Evolutionary conservation across 1,284 basidiomycete species (phyloP).

Genomic region (Meira nashicola): DNA sequence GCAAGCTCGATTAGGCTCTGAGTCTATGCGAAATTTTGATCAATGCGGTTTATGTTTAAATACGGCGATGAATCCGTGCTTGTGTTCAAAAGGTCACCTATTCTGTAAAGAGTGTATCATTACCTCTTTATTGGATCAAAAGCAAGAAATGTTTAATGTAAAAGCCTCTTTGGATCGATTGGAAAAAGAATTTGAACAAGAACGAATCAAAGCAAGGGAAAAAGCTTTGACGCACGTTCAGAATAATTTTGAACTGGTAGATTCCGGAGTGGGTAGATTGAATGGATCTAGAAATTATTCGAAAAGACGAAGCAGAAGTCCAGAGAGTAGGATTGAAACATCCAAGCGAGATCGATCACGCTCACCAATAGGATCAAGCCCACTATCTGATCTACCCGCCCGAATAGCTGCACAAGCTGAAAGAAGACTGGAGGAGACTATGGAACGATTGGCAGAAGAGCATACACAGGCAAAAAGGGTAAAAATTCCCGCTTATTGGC

Average conservation of each 20-base stretch:
- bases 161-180: conserved; percentile 12
- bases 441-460: conserved; percentile 74
- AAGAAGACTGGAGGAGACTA: conserved; percentile 74
- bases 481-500: conserved; percentile 90
- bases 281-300: not conserved
- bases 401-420: conserved; percentile 1
- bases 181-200: conserved; percentile 17
- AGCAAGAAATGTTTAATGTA: conserved; percentile 10
- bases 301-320: conserved; percentile 53
- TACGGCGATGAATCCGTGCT: conserved; percentile 70
- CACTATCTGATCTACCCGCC: not conserved
- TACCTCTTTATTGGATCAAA: conserved; percentile 17
- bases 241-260: conserved; percentile 22
- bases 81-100: conserved; percentile 77
- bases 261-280: conserved; percentile 15
- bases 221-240: conserved; percentile 17
- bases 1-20: conserved; percentile 69
- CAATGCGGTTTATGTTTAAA: conserved; percentile 74
- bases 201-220: conserved; percentile 9
- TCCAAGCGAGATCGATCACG: conserved; percentile 65
- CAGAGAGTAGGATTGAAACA: conserved; percentile 69
- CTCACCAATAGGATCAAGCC: not conserved
- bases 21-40: conserved; percentile 82
- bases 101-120: conserved; percentile 62
- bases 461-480: conserved; percentile 69